phyloP scores from a whole-genome alignment of 2,329 filamentous ascomycete genomes.

The Xylaria sp. region DNA sequence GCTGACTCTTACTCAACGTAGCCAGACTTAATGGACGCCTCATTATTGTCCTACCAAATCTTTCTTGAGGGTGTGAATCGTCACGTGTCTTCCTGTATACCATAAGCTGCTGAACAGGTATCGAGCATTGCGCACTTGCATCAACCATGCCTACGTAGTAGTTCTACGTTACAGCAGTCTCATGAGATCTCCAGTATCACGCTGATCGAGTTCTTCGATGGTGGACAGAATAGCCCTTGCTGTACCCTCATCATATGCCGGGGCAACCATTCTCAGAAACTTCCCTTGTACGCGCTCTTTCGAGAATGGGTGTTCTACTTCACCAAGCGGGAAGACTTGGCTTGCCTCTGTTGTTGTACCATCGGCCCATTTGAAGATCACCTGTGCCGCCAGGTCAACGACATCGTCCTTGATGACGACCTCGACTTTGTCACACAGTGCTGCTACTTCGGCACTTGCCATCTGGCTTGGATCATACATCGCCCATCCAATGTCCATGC shows the following conservation, averaged over 20 bases:
- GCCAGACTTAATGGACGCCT: no score
- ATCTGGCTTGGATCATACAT: constrained; percentile 43
- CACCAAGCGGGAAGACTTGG: constrained; percentile 40
- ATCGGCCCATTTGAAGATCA: constrained; percentile 37
- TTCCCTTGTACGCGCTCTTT: constrained; percentile 42
- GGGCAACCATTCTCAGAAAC: constrained; percentile 40
- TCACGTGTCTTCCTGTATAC: no score
- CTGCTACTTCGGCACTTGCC: constrained; percentile 36
- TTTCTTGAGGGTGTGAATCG: no score
- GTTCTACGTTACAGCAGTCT: constrained; percentile 28
- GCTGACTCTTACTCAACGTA: no score
- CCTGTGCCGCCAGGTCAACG: constrained; percentile 32
- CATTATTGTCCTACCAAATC: no score
- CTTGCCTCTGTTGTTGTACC: constrained; percentile 34
- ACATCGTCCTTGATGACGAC: constrained; percentile 36
- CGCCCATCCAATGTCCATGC: constrained; percentile 42
- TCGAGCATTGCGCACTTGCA: no score
- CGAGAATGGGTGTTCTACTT: constrained; percentile 42
- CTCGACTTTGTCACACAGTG: constrained; percentile 40
- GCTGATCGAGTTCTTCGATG: constrained; percentile 35
- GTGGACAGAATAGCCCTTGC: constrained; percentile 35
- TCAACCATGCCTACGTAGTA: no score
- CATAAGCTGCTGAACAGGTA: no score
- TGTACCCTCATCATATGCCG: constrained; percentile 36
- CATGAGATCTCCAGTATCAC: constrained; percentile 33